Evolutionary conservation across 306 rosid species (phyloP).

Genomic region (Lathyrus oleraceus): DNA sequence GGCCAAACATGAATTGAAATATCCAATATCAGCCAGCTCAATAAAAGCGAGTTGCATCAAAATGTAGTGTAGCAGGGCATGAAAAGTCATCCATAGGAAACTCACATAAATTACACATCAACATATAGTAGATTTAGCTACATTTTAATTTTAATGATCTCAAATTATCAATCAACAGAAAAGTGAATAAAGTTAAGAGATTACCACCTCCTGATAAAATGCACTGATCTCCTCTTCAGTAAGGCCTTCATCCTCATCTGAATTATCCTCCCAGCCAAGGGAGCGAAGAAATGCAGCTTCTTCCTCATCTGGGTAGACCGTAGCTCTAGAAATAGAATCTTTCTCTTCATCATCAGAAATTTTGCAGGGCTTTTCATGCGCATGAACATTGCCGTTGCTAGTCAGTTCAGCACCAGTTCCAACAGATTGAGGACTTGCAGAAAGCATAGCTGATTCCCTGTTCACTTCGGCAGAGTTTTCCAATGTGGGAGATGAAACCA

Average conservation of each 20-base stretch:
- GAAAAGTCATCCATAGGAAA: neutral
- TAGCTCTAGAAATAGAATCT: slow-evolving; percentile 44
- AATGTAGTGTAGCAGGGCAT: slow-evolving; percentile 1
- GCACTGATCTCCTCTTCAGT: slow-evolving; percentile 94
- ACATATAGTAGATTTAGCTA: slow-evolving; percentile 18
- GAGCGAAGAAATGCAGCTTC: slow-evolving; percentile 95
- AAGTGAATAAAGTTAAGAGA: slow-evolving; percentile 15
- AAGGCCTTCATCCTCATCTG: slow-evolving; percentile 85
- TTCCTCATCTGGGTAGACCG: slow-evolving; percentile 77
- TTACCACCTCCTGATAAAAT: slow-evolving; percentile 72
- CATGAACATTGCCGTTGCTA: slow-evolving; percentile 57
- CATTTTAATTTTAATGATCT: slow-evolving; percentile 2
- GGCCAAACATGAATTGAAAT: neutral
- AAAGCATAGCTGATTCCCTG: slow-evolving; percentile 46
- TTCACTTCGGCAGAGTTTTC: slow-evolving; percentile 64
- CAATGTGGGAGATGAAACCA: slow-evolving; percentile 51
- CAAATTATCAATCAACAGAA: slow-evolving; percentile 21
- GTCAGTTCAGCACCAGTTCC: slow-evolving; percentile 60
- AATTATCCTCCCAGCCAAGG: slow-evolving; percentile 96
- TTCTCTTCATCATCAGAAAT: slow-evolving; percentile 50
- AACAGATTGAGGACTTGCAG: slow-evolving; percentile 51
- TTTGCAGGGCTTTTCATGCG: slow-evolving; percentile 47
- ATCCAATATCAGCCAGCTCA: neutral
- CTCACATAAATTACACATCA: slow-evolving; percentile 12
- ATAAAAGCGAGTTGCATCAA: slow-evolving; percentile 12